These are phyloP conservation scores for Fistulinella prunicolor DNA, from an alignment of 768 basidiomycete genomes.

Conservation along the genomic window DNA sequence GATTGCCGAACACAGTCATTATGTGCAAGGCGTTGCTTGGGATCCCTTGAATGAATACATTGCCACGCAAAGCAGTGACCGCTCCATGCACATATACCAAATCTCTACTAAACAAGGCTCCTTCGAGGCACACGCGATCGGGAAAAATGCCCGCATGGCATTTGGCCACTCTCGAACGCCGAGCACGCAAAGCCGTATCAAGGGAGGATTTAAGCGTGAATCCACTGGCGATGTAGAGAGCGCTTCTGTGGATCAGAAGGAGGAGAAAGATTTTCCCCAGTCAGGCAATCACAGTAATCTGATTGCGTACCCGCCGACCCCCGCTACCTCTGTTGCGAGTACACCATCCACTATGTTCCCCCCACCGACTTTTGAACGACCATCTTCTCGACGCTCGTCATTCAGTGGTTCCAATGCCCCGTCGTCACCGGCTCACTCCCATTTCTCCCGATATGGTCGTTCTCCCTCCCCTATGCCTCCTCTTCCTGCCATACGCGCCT, in stretches of 20 bases:
- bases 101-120: slow-evolving; percentile 75
- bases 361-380: slow-evolving; percentile 50
- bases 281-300: slow-evolving; percentile 33
- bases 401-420: slow-evolving; percentile 83
- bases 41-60: slow-evolving; percentile 97
- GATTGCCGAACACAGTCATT: slow-evolving; percentile 92
- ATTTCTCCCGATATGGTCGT: slow-evolving; percentile 66
- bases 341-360: slow-evolving; percentile 55
- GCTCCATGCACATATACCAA: slow-evolving; percentile 92
- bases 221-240: slow-evolving; percentile 82
- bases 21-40: slow-evolving; percentile 99
- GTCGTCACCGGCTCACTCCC: slow-evolving; percentile 58
- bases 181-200: slow-evolving; percentile 58
- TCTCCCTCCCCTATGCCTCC: slow-evolving; percentile 91
- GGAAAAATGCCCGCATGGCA: slow-evolving; percentile 79
- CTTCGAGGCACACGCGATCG: slow-evolving; percentile 88
- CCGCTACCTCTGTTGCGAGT: slow-evolving; percentile 65
- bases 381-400: slow-evolving; percentile 61
- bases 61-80: slow-evolving; percentile 94
- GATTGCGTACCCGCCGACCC: slow-evolving; percentile 47
- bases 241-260: slow-evolving; percentile 55
- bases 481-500: slow-evolving; percentile 84
- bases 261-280: slow-evolving; percentile 30
- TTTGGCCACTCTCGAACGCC: slow-evolving; percentile 67
- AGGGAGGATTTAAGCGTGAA: slow-evolving; percentile 57